Conservation (phyloP, 441 rosid species). For the Corymbia citriodora region DNA sequence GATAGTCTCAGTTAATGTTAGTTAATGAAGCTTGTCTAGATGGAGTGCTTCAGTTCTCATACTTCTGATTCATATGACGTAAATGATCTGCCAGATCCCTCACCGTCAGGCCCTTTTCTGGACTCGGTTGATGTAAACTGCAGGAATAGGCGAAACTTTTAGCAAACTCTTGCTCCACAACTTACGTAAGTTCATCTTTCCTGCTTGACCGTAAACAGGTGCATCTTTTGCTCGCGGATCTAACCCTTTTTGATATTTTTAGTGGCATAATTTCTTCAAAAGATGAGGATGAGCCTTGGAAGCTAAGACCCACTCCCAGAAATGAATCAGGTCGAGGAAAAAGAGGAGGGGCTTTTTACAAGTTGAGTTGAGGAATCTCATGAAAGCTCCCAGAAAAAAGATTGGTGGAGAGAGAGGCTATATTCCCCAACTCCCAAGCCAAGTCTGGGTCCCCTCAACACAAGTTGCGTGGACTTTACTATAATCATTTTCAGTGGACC, state of each 20-base stretch:
- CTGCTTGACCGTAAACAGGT: neutral
- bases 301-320: constrained; percentile 1
- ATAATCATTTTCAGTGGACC: constrained; percentile 12
- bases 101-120: neutral
- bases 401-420: neutral
- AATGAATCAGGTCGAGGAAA: neutral
- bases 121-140: neutral
- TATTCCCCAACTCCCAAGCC: constrained; percentile 25
- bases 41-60: neutral
- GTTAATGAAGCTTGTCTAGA: neutral
- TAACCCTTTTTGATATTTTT: neutral
- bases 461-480: constrained; percentile 47
- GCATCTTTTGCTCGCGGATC: neutral
- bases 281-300: neutral
- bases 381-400: constrained; percentile 4
- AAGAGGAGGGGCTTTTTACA: neutral
- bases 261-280: neutral
- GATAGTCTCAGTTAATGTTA: neutral
- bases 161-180: neutral
- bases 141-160: neutral
- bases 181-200: neutral
- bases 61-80: neutral
- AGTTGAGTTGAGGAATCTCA: constrained; percentile 4
- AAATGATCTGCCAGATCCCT: neutral
- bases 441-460: constrained; percentile 22